These are phyloP conservation scores for Rickenella mellea DNA, from an alignment of 768 basidiomycete species.

Conservation along the genomic window DNA sequence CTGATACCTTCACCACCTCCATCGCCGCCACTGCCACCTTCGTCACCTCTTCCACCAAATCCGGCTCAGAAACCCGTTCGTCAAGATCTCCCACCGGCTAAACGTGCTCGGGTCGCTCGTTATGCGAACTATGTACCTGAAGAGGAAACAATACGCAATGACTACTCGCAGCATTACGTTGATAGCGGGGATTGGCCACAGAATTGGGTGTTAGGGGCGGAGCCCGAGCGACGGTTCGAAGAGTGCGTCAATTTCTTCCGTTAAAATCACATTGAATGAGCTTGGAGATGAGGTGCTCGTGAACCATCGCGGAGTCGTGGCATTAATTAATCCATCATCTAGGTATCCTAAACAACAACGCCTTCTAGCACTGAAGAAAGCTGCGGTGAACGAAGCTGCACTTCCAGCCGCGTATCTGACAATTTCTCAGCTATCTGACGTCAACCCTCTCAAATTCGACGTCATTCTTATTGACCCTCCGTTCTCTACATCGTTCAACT, in stretches of 20 bases:
- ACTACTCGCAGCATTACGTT: slow-evolving; percentile 87
- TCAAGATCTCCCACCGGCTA: slow-evolving; percentile 53
- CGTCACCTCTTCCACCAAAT: slow-evolving; percentile 39
- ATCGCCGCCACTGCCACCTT: slow-evolving; percentile 27
- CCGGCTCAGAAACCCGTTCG: slow-evolving; percentile 31
- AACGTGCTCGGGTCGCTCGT: slow-evolving; percentile 58
- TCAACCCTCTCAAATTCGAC: slow-evolving; percentile 69
- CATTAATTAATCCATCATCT: neutral
- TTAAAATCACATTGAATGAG: neutral
- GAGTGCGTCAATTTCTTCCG: slow-evolving; percentile 58
- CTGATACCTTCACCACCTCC: slow-evolving; percentile 48
- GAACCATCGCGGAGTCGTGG: neutral
- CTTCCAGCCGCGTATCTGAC: slow-evolving; percentile 69
- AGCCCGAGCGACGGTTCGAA: slow-evolving; percentile 81
- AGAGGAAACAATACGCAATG: slow-evolving; percentile 94
- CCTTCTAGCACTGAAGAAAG: slow-evolving; percentile 74
- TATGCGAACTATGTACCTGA: slow-evolving; percentile 82
- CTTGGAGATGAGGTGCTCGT: no score
- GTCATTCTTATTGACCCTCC: slow-evolving; percentile 88
- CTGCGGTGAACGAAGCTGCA: slow-evolving; percentile 59
- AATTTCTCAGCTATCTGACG: slow-evolving; percentile 40
- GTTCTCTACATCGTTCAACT: slow-evolving; percentile 76
- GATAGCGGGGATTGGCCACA: slow-evolving; percentile 91
- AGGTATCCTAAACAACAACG: slow-evolving; percentile 95
- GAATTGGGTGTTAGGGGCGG: slow-evolving; percentile 85